phyloP scores from a whole-genome alignment of 495 filamentous ascomycete genomes.

The Rhizodiscina lignyota region DNA sequence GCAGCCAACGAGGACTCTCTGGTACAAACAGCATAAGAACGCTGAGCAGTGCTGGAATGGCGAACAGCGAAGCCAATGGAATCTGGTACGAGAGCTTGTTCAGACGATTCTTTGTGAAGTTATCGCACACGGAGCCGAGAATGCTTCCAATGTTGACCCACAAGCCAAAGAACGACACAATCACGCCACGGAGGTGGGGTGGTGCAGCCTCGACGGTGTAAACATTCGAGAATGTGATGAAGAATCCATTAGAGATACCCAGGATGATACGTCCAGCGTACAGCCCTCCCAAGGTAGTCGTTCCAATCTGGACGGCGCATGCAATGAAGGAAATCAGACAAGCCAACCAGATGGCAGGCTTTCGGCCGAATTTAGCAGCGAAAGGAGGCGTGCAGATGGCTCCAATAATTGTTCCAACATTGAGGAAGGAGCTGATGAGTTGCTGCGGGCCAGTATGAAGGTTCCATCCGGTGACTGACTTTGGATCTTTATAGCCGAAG shows the following conservation, averaged over 20 bases:
- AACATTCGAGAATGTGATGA: neutral
- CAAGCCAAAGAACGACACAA: conserved; percentile 7
- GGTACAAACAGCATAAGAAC: neutral
- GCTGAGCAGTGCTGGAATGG: neutral
- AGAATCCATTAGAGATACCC: neutral
- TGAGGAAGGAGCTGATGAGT: conserved; percentile 5
- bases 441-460: conserved; percentile 19
- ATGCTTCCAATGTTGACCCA: conserved; percentile 6
- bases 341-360: conserved; percentile 9
- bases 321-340: conserved; percentile 6
- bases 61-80: neutral
- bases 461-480: conserved; percentile 9
- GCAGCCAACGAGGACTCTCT: neutral
- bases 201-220: too few relatives aligned
- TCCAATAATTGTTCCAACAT: conserved; percentile 13
- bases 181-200: conserved; percentile 8
- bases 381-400: too few relatives aligned
- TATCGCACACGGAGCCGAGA: neutral
- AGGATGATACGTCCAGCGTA: conserved; percentile 2
- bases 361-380: conserved; percentile 22
- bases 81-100: neutral
- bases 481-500: conserved; percentile 24
- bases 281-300: too few relatives aligned
- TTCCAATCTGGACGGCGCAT: conserved; percentile 6
- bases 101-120: neutral